Base-by-base conservation (phyloP, 805 yeast species). In the Metschnikowia anglica region DNA sequence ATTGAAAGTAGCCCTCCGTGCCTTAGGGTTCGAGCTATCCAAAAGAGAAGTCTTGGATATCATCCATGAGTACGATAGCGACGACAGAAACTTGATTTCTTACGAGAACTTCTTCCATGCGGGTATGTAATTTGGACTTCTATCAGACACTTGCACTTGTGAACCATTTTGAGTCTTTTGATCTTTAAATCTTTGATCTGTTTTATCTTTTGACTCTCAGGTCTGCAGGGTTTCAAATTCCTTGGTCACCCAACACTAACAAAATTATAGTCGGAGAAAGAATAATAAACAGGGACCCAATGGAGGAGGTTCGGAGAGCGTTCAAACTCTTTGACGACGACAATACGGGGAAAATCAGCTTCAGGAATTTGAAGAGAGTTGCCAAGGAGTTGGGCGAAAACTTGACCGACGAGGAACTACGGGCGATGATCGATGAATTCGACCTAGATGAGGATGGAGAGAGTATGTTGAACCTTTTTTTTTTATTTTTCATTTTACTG, bases 341-440 rank as follows among this genome's bases (percentile, higher is more conserved):
- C 54, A 74, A 74, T 38, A 88, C 95, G 0, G 97, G 97, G 0
- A 85, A 83, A 59, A 89, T 90, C 49, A 53, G 85, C 43, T 70
- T 91, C 37, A 76, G 90, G 51, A 86, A 89, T 59, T 73, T 93
- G 46, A 79, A 95, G 62, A 76, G 93, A 47, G 96, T 91, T 1
- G 93, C 97, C 9, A 85, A 86, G 54, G 97, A 91, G 52, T 68
- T 93, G 44, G 97, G 97, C 2, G 99, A 93, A 62, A 86, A 84
- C 54, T 68, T 93, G 44, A 82, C 88, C 5, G 99, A 93, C 53
- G 96, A 88, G 46, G 99, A 93, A 59, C 71, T 93, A 39, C 76
- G 86, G 52, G 97, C 97, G 4, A 93, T 93, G 99, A 93, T 93
- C 51, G 96, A 90, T 48, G 98, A 91, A 63, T 93, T 93, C 60